A percentile compares a stretch with the other conserved stretches of the same genome.
phyloP scores from a whole-genome alignment of 1,139 yeast genomes.

The Geotrichum restrictum region DNA sequence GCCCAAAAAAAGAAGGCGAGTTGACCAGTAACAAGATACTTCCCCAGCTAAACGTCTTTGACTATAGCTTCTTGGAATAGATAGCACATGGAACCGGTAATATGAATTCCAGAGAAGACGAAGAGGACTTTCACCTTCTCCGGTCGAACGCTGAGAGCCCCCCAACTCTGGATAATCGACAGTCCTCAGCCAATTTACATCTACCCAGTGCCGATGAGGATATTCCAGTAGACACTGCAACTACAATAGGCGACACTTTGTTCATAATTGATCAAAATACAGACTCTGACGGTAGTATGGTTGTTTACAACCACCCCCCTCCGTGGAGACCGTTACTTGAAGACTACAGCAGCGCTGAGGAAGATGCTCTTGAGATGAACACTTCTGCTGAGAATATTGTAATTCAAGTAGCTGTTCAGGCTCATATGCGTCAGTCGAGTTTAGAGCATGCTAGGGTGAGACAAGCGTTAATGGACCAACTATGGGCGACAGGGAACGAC shows the following conservation, averaged over 20 bases:
- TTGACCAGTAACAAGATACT: neutral
- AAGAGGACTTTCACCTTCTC: neutral
- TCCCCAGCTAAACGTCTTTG: neutral
- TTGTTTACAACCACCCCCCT: too few species aligned
- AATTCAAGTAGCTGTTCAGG: neutral
- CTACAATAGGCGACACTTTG: too few species aligned
- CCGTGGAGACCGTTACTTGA: neutral
- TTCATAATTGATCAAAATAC: too few species aligned
- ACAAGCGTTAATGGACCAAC: conserved; percentile 2
- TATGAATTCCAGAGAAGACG: conserved; percentile 1
- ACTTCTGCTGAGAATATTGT: neutral
- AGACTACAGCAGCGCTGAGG: neutral
- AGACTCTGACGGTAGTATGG: too few species aligned
- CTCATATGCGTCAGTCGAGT: neutral
- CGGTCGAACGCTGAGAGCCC: neutral
- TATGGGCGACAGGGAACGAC: neutral
- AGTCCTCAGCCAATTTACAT: too few species aligned
- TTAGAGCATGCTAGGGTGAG: neutral
- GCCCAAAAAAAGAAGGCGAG: too few species aligned
- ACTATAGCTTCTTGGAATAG: conserved; percentile 1
- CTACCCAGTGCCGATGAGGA: too few species aligned
- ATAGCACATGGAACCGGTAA: neutral
- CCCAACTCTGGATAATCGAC: too few species aligned
- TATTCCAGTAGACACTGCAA: too few species aligned
- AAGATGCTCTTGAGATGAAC: neutral